Evolutionary conservation across 768 basidiomycete species (phyloP), one percentile per base, ranked within the genome.

Genomic region (Megacollybia marginata): DNA sequence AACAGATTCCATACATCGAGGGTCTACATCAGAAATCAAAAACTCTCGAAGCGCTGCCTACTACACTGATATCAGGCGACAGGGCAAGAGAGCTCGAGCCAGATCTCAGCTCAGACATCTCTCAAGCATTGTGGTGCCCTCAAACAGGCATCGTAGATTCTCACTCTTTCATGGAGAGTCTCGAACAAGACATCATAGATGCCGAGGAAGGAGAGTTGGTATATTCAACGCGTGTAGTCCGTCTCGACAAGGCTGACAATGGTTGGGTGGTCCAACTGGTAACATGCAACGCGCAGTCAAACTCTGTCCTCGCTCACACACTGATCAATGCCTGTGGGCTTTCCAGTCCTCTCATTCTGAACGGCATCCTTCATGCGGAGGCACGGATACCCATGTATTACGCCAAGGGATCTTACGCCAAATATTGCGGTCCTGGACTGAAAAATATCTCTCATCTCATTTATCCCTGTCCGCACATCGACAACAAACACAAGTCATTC

Each of bases 101-200:
- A 0, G 80, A 88, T 58, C 68, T 99, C n/a, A 83, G 85, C 0
- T 55, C 62, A 8, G 71, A 82, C 42, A 88, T 97, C 49, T 68
- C 71, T 0, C 75, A 73, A 9, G 92, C 92, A 2, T 64, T 99
- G 28, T 84, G 83, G 75, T 88, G 84, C 49, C 85, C 88, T 9
- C 80, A 83, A 58, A 94, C 93, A 1, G 96, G 96, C 2, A 94
- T 98, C 53, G 65, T 98, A 0, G 87, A 94, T 64, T 88, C 90
- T 0, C 91, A 95, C 69, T 62, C 79, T 4, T 68, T 94, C 48
- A 90, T 97, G 82, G 75, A 82, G 58, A 82, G 80, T 53, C 68
- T 98, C 46, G 92, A 94, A 62, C 78, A 75, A 58, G 90, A 96
- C 48, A 82, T 98, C 48, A 64, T 68, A 15, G 83, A 91, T 6